phyloP scores from a whole-genome alignment of 495 filamentous ascomycete genomes.

The Penicillium dipodomyicola region DNA sequence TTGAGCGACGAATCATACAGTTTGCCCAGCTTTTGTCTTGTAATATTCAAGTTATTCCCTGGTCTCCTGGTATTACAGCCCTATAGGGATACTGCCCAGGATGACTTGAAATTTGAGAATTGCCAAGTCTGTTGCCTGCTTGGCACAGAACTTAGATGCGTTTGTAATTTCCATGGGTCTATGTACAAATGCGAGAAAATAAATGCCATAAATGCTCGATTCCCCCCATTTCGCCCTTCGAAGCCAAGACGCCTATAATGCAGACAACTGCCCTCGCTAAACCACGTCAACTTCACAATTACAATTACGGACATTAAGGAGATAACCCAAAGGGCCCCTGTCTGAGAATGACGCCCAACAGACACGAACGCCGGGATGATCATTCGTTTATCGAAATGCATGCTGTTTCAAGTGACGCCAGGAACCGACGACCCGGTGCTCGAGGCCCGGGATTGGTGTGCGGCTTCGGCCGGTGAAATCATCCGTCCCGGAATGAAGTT shows the following conservation, averaged over 20 bases:
- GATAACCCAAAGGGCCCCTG: not conserved
- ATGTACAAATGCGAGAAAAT: constrained; percentile 14
- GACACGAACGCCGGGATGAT: not conserved
- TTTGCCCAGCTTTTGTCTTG: not conserved
- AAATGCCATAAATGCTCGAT: constrained; percentile 7
- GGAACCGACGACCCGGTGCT: constrained; percentile 38
- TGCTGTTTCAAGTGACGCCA: constrained; percentile 46
- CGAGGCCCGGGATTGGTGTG: constrained; percentile 35
- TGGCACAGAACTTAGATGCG: not conserved
- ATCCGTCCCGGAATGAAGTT: constrained; percentile 39
- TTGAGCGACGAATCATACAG: too few species aligned
- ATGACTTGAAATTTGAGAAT: constrained; percentile 9
- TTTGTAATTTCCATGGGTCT: constrained; percentile 1
- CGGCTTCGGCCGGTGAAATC: constrained; percentile 35
- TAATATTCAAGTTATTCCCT: not conserved
- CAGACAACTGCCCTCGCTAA: not conserved
- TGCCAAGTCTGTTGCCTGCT: constrained; percentile 12
- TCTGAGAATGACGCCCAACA: not conserved
- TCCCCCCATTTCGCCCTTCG: not conserved
- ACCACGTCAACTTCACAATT: constrained; percentile 17
- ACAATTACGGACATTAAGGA: constrained; percentile 31
- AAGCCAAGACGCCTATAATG: constrained; percentile 19
- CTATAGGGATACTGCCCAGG: constrained; percentile 1
- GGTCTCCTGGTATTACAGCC: constrained; percentile 1
- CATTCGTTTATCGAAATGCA: constrained; percentile 34